phyloP scores from a whole-genome alignment of 2,329 filamentous ascomycete genomes.

The Monosporascus sp. region DNA sequence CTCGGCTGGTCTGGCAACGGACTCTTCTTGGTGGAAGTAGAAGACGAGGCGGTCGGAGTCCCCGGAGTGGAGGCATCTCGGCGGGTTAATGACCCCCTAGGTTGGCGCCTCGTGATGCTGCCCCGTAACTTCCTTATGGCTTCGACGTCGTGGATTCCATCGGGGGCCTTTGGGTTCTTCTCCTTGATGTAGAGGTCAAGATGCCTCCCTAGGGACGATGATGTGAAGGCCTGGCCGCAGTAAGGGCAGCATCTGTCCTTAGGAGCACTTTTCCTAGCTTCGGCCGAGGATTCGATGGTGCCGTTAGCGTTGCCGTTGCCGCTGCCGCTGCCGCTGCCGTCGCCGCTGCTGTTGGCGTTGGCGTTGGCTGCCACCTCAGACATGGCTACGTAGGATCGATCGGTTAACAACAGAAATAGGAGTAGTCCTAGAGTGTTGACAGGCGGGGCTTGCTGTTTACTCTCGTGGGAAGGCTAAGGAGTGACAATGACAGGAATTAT shows the following conservation, averaged over 20 bases:
- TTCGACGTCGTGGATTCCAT: conserved; percentile 86
- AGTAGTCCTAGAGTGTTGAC: not conserved
- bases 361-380: not conserved
- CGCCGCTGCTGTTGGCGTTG: not conserved
- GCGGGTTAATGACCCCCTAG: conserved; percentile 58
- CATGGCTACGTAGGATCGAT: not conserved
- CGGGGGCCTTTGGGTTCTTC: conserved; percentile 81
- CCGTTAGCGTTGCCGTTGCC: conserved; percentile 4
- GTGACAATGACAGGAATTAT: not conserved
- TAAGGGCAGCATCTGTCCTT: conserved; percentile 90
- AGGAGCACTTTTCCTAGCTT: conserved; percentile 42
- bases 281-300: conserved; percentile 30
- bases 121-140: conserved; percentile 81
- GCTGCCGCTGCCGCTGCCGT: conserved; percentile 4
- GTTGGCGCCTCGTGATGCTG: conserved; percentile 80
- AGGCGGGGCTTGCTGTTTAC: not conserved
- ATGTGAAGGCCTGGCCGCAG: conserved; percentile 86
- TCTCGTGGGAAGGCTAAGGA: not conserved
- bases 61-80: conserved; percentile 58
- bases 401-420: not conserved
- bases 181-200: conserved; percentile 91
- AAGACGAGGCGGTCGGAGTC: conserved; percentile 39
- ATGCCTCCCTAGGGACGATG: conserved; percentile 86
- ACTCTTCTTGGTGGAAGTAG: conserved; percentile 27
- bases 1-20: conserved; percentile 31